These are phyloP conservation scores for Mortierella sp. DNA, from an alignment of 371 early-diverging fungal genomes.

Conservation along the genomic window DNA sequence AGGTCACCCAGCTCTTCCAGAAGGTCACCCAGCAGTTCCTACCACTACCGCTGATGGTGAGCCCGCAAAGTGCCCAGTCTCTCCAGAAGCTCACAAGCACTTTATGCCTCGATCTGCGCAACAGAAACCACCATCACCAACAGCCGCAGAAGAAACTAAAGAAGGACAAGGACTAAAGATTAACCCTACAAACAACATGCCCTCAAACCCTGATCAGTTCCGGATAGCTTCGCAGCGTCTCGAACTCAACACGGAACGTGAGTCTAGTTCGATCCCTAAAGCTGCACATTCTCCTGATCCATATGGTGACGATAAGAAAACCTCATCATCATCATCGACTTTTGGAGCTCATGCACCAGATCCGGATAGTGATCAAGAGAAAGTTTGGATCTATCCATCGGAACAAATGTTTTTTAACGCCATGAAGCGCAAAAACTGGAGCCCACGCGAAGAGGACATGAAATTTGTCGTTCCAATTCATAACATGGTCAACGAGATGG, in stretches of 20 bases:
- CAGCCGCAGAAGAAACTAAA: constrained; percentile 53
- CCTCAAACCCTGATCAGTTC: constrained; percentile 71
- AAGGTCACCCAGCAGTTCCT: constrained; percentile 50
- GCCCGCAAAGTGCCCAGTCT: constrained; percentile 51
- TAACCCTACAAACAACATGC: constrained; percentile 84
- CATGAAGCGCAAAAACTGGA: constrained; percentile 91
- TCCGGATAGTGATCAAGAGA: constrained; percentile 60
- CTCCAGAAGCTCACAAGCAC: constrained; percentile 49
- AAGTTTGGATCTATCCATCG: constrained; percentile 95
- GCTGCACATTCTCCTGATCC: constrained; percentile 36
- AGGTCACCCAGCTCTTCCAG: constrained; percentile 24
- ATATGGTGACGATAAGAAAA: constrained; percentile 58
- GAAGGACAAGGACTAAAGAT: constrained; percentile 53
- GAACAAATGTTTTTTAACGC: constrained; percentile 96
- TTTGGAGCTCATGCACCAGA: constrained; percentile 36
- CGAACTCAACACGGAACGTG: constrained; percentile 71
- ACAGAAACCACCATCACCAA: constrained; percentile 10
- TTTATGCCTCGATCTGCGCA: constrained; percentile 35
- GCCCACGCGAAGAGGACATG: constrained; percentile 80
- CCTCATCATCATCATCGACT: constrained; percentile 2
- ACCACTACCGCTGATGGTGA: constrained; percentile 24
- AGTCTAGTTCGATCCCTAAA: constrained; percentile 81
- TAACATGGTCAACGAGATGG: constrained; percentile 93
- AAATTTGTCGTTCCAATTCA: constrained; percentile 86
- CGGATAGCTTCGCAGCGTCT: constrained; percentile 68